A percentile compares a stretch with the other conserved stretches of the same genome.
phyloP scores from a whole-genome alignment of 768 basidiomycete species.

The Kwoniella dejecticola region DNA sequence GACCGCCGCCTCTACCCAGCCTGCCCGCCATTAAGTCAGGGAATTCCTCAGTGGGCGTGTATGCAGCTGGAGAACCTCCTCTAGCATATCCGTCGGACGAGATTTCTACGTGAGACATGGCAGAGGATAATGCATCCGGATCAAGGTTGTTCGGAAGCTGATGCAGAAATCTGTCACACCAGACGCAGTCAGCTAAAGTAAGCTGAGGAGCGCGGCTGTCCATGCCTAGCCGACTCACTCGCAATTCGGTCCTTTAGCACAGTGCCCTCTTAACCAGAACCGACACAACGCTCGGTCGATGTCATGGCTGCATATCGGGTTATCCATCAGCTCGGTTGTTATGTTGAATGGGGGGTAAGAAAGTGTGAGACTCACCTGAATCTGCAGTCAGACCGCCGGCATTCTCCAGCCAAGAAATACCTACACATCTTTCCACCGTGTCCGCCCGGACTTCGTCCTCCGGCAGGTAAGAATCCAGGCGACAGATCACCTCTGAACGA shows the following conservation, averaged over 20 bases:
- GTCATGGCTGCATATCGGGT: constrained; percentile 89
- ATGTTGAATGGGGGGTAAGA: no score
- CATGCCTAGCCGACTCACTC: constrained; percentile 58
- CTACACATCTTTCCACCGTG: constrained; percentile 72
- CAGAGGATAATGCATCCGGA: constrained; percentile 48
- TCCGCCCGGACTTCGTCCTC: constrained; percentile 46
- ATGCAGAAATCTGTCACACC: constrained; percentile 71
- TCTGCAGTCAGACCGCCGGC: constrained; percentile 90
- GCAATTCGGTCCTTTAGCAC: constrained; percentile 93
- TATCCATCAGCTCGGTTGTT: no score
- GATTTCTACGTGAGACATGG: constrained; percentile 53
- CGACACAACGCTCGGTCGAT: constrained; percentile 90
- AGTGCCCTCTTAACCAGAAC: constrained; percentile 97
- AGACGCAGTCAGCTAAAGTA: constrained; percentile 19
- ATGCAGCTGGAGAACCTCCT: constrained; percentile 21
- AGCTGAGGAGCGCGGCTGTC: no score
- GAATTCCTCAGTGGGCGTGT: constrained; percentile 50
- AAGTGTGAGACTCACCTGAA: constrained; percentile 91
- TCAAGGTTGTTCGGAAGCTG: constrained; percentile 86
- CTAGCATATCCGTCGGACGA: constrained; percentile 48
- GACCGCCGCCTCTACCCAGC: constrained; percentile 48
- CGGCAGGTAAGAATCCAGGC: constrained; percentile 35
- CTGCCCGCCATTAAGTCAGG: constrained; percentile 47
- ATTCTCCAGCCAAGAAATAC: constrained; percentile 96
- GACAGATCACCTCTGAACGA: constrained; percentile 48